Conservation (phyloP, 1,139 yeast genomes). For the Saccharomyces pastorianus region DNA sequence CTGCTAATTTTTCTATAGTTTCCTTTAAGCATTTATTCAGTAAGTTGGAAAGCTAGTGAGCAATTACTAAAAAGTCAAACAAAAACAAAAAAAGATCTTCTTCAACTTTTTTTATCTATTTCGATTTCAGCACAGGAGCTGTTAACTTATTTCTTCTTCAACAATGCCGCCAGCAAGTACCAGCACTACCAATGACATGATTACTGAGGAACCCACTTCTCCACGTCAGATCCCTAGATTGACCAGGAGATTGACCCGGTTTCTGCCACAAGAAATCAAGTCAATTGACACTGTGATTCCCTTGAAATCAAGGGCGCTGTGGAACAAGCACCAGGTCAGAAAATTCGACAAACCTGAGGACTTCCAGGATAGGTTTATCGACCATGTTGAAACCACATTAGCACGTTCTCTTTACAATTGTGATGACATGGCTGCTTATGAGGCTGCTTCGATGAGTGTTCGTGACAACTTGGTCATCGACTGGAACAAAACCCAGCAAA, state of each 20-base stretch:
- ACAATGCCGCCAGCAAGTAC: constrained; percentile 10
- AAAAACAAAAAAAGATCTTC: background rate
- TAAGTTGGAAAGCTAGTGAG: background rate
- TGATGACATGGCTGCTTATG: constrained; percentile 87
- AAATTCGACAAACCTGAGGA: constrained; percentile 46
- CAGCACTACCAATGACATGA: constrained; percentile 25
- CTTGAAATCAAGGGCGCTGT: constrained; percentile 59
- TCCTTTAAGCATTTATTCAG: background rate
- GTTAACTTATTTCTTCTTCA: background rate
- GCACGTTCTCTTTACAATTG: constrained; percentile 89
- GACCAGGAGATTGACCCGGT: constrained; percentile 78
- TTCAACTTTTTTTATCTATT: background rate
- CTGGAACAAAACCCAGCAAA: constrained; percentile 92
- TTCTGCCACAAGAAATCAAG: constrained; percentile 82
- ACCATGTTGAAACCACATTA: constrained; percentile 81
- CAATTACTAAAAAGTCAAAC: background rate
- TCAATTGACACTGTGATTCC: constrained; percentile 80
- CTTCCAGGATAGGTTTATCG: constrained; percentile 64
- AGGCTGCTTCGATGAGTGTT: constrained; percentile 73
- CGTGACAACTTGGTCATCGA: constrained; percentile 75
- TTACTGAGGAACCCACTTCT: constrained; percentile 25
- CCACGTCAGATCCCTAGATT: constrained; percentile 30
- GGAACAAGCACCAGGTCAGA: constrained; percentile 58
- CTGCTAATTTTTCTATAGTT: no score
- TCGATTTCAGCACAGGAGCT: background rate